These are phyloP conservation scores for Eucalyptus urophylla DNA, from an alignment of 345 rosid genomes.

Conservation along the genomic window DNA sequence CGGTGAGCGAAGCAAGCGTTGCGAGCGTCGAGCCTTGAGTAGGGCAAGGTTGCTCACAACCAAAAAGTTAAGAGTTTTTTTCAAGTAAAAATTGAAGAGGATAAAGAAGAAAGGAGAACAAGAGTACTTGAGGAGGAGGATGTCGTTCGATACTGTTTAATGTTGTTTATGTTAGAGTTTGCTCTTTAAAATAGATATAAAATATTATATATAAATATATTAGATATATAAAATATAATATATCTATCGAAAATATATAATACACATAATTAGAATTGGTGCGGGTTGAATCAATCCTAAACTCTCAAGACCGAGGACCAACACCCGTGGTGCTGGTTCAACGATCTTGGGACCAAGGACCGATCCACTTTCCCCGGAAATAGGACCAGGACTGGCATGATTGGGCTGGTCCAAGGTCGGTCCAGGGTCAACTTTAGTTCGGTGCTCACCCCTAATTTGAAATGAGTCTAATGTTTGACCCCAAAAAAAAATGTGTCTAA, in stretches of 20 bases:
- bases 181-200: too few species aligned
- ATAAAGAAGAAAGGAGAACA: too few species aligned
- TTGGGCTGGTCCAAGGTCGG: conserved; percentile 30
- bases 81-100: too few species aligned
- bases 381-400: fast-evolving
- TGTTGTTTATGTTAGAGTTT: too few species aligned
- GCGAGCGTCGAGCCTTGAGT: fast-evolving
- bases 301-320: not conserved
- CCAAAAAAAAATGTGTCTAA: not conserved
- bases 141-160: fast-evolving
- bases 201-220: too few species aligned
- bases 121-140: too few species aligned
- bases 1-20: fast-evolving
- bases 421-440: conserved; percentile 10
- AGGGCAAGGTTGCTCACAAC: too few species aligned
- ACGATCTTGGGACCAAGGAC: not conserved
- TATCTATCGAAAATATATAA: too few species aligned
- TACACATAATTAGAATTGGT: not conserved
- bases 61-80: too few species aligned
- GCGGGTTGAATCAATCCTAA: fast-evolving
- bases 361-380: too few species aligned
- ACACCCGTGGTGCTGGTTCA: fast-evolving
- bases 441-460: not conserved
- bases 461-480: too few species aligned
- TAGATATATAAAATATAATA: too few species aligned